phyloP scores from a whole-genome alignment of 495 filamentous ascomycete genomes.

The Cetradonia linearis region DNA sequence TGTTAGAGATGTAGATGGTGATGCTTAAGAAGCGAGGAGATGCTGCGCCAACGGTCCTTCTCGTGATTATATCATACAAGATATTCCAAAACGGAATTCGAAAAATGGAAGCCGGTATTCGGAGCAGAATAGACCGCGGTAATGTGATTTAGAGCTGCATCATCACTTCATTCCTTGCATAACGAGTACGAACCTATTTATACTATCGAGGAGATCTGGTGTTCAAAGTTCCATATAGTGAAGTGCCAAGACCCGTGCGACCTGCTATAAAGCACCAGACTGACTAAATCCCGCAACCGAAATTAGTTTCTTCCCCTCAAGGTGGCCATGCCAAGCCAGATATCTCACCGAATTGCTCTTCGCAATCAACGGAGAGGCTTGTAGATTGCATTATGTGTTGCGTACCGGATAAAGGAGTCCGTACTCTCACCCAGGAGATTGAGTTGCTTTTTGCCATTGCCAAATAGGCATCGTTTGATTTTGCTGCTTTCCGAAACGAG shows the following conservation, averaged over 20 bases:
- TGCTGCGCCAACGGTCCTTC: not conserved
- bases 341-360: not conserved
- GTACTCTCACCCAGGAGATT: not conserved
- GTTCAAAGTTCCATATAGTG: not conserved
- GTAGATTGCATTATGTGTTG: not conserved
- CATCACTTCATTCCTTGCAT: not conserved
- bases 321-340: not conserved
- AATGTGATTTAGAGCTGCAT: not conserved
- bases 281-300: not conserved
- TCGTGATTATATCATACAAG: not conserved
- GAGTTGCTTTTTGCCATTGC: not conserved
- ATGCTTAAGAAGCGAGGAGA: not conserved
- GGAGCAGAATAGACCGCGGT: not conserved
- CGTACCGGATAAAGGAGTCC: not conserved
- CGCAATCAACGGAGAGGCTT: not conserved
- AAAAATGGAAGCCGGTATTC: not conserved
- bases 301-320: accelerated
- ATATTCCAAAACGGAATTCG: not conserved
- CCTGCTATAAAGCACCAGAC: not conserved
- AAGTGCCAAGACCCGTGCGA: not conserved
- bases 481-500: not conserved
- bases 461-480: not conserved
- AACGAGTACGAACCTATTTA: not conserved
- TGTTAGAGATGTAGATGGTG: not conserved
- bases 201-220: not conserved